These are phyloP conservation scores for Keqinozyma sinolaborantium DNA, from an alignment of 1,139 yeast species.

Conservation along the genomic window DNA sequence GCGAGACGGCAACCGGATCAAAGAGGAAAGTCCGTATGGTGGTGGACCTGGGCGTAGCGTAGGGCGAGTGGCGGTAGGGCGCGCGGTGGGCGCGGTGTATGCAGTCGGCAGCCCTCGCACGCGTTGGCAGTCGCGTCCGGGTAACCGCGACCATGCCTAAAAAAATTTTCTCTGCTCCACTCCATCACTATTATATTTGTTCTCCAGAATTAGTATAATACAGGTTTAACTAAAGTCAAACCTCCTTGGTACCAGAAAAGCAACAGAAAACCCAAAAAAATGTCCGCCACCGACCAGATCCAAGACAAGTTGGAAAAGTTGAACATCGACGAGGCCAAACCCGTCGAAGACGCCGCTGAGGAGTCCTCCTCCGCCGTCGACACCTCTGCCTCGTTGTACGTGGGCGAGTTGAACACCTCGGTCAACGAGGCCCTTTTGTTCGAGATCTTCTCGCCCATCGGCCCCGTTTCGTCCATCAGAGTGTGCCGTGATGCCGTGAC, in stretches of 20 bases:
- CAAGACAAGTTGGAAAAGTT: conserved; percentile 58
- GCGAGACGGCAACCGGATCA: too few species aligned
- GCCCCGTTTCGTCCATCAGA: conserved; percentile 95
- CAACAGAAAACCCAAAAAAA: conserved; percentile 15
- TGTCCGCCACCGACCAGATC: conserved; percentile 45
- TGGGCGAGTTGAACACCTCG: conserved; percentile 92
- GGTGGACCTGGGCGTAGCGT: too few species aligned
- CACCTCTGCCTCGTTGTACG: conserved; percentile 85
- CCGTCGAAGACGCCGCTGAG: conserved; percentile 24
- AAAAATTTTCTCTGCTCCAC: conserved; percentile 1
- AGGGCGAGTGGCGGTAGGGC: too few species aligned
- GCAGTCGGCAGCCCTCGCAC: too few species aligned
- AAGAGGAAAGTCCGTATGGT: too few species aligned
- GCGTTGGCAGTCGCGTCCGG: neutral
- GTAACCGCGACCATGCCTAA: neutral
- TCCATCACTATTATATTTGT: neutral
- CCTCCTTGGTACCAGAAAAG: conserved; percentile 5
- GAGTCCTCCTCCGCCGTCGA: conserved; percentile 39
- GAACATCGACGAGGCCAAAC: conserved; percentile 30
- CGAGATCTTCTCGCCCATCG: conserved; percentile 92
- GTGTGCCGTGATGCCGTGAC: conserved; percentile 99
- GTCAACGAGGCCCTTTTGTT: conserved; percentile 94
- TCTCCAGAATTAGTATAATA: too few species aligned
- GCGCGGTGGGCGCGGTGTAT: too few species aligned
- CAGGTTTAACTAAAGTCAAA: neutral